These are phyloP conservation scores for Dictyophora rubrovolvata DNA, from an alignment of 768 basidiomycete genomes.

Conservation along the genomic window DNA sequence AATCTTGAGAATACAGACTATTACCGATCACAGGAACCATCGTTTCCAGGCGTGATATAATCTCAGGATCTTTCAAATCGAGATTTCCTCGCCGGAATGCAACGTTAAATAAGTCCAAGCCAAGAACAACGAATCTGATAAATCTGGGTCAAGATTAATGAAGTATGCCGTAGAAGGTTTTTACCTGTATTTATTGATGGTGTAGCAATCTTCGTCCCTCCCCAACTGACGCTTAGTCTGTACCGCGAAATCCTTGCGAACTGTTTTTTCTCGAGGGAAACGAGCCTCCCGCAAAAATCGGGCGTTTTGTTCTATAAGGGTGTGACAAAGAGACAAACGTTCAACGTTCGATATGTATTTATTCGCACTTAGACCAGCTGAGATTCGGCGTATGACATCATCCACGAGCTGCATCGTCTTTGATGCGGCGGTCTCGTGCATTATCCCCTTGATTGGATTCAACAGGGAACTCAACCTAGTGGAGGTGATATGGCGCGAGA, in stretches of 20 bases:
- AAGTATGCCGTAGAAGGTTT: not conserved
- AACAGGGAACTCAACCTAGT: conserved; percentile 66
- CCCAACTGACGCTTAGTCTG: conserved; percentile 62
- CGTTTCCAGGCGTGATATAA: conserved; percentile 75
- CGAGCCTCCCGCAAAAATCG: conserved; percentile 64
- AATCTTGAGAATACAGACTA: conserved; percentile 76
- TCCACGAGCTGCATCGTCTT: conserved; percentile 80
- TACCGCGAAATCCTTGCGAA: conserved; percentile 54
- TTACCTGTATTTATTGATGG: conserved; percentile 81
- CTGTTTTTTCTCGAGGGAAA: conserved; percentile 24
- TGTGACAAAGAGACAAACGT: conserved; percentile 74
- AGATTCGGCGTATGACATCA: conserved; percentile 75
- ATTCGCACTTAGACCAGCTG: conserved; percentile 80
- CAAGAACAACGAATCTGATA: conserved; percentile 77
- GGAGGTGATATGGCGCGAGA: conserved; percentile 73
- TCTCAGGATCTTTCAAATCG: conserved; percentile 64
- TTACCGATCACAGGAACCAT: conserved; percentile 86
- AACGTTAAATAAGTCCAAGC: conserved; percentile 82
- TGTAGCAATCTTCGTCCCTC: conserved; percentile 56
- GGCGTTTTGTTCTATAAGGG: conserved; percentile 84
- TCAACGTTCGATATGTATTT: conserved; percentile 55
- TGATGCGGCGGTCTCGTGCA: conserved; percentile 74
- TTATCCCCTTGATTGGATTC: conserved; percentile 67
- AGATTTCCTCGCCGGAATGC: conserved; percentile 81
- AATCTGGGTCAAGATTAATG: not conserved